Conservation (phyloP, 345 rosid species). For the Syzygium aromaticum region DNA sequence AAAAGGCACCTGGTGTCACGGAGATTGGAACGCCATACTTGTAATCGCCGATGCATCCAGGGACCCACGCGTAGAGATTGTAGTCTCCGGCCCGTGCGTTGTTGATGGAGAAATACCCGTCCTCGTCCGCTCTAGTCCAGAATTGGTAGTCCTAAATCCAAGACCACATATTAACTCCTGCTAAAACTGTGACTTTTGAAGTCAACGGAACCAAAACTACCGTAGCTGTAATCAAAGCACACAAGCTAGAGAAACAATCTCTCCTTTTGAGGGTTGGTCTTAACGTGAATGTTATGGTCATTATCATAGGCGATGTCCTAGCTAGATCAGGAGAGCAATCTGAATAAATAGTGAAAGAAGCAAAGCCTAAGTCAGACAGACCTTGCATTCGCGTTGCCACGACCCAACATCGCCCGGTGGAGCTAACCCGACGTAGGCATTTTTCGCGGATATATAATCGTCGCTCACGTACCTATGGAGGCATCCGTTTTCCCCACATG, state of each 20-base stretch:
- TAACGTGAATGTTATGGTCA: neutral
- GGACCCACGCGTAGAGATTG: constrained; percentile 71
- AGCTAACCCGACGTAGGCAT: constrained; percentile 61
- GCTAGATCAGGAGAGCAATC: neutral
- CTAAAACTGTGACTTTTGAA: neutral
- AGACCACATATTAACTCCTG: neutral
- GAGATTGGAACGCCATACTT: constrained; percentile 26
- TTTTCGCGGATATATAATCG: constrained; percentile 22
- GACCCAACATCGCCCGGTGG: constrained; percentile 51
- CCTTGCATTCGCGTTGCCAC: constrained; percentile 72
- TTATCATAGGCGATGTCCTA: neutral
- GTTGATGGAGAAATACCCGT: constrained; percentile 50
- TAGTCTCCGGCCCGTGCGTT: constrained; percentile 41
- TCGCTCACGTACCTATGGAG: constrained; percentile 25
- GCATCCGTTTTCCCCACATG: neutral
- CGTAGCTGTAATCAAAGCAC: neutral
- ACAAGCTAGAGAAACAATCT: neutral
- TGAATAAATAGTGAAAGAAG: neutral
- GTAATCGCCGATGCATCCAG: constrained; percentile 83
- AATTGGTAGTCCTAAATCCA: constrained; percentile 60
- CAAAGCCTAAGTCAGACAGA: neutral
- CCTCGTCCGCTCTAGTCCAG: constrained; percentile 57
- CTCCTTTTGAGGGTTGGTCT: neutral
- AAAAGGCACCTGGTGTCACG: constrained; percentile 40
- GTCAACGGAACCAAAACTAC: neutral